Base-by-base conservation (phyloP, 2,329 filamentous ascomycete genomes). In the Exserohilum rostratum region DNA sequence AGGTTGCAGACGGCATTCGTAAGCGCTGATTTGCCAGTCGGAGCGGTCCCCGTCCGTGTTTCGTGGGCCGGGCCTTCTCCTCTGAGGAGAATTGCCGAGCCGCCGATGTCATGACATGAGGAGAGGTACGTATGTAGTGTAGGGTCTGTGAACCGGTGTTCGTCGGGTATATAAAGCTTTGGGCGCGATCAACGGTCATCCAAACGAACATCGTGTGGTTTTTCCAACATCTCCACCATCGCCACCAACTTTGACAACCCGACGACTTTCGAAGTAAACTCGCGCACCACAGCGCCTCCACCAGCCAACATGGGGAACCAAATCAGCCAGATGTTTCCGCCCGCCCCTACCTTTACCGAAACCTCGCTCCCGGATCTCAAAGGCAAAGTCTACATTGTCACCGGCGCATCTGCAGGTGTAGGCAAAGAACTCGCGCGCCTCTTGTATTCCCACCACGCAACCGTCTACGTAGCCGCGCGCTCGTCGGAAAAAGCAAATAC, bases 391-490 rank as follows among this genome's bases (percentile, higher is more conserved):
- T 80, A 77, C 71, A 77, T 87, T 55, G 79, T 87, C 13, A 87
- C 75, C 0, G 81, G 81, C 18, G 79, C 77, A 20, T 75, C 78
- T 47, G 65, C 76, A 0, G 80, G 80, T 31, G 75, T 85, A 6
- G 84, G 84, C 9, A 78, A 79, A 35, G 80, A 85, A 59, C 75
- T 86, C 17, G 75, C 74, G 29, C 78, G 78, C 34, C 78, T 87
- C 3, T 75, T 87, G 10, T 87, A 86, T 68, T 68, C 72, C 11
- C 78, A 77, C 31, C 82, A 84, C 50, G 83, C 76, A 31, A 83
- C 75, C 1, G 79, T 87, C n/a, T 86, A 85, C 67, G 67, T 85
- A 22, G 82, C 82, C 4, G 78, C 79, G 2, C 81, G 84, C 27
- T 79, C 71, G 3, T 63, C 75, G 30, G 55, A 61, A 13, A 55